A percentile compares a stretch with the other conserved stretches of the same genome.
phyloP scores from a whole-genome alignment of 2,329 filamentous ascomycete species.

The Colletotrichum scovillei region DNA sequence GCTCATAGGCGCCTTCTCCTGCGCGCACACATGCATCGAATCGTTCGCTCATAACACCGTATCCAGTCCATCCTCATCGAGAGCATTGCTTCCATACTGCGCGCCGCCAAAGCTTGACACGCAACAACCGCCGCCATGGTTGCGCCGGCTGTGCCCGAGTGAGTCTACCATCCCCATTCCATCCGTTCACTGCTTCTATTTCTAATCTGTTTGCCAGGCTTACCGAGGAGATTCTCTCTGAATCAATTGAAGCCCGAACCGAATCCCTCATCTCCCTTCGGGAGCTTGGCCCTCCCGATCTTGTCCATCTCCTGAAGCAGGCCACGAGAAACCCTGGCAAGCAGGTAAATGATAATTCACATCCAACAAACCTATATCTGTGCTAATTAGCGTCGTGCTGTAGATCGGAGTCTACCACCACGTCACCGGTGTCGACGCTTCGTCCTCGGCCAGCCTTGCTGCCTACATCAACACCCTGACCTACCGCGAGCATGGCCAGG shows the following conservation, averaged over 20 bases:
- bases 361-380: background rate
- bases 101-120: slow-evolving; percentile 19
- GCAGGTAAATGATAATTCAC: slow-evolving; percentile 53
- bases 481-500: slow-evolving; percentile 85
- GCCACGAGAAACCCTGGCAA: slow-evolving; percentile 67
- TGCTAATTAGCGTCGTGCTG: slow-evolving; percentile 31
- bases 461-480: slow-evolving; percentile 99
- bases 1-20: background rate
- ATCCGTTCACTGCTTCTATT: slow-evolving; percentile 25
- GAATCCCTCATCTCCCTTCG: slow-evolving; percentile 87
- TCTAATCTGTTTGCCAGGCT: slow-evolving; percentile 68
- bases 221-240: slow-evolving; percentile 91
- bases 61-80: slow-evolving; percentile 3
- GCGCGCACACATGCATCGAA: slow-evolving; percentile 16
- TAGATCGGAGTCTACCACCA: slow-evolving; percentile 96
- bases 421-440: slow-evolving; percentile 96
- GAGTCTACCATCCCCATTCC: slow-evolving; percentile 47
- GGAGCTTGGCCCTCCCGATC: slow-evolving; percentile 94
- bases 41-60: slow-evolving; percentile 21
- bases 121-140: slow-evolving; percentile 65
- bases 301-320: slow-evolving; percentile 92
- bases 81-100: background rate
- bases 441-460: slow-evolving; percentile 94
- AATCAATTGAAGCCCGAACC: slow-evolving; percentile 91
- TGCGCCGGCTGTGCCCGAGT: slow-evolving; percentile 82